phyloP scores from a whole-genome alignment of 441 rosid species.

The Eutrema salsugineum region DNA sequence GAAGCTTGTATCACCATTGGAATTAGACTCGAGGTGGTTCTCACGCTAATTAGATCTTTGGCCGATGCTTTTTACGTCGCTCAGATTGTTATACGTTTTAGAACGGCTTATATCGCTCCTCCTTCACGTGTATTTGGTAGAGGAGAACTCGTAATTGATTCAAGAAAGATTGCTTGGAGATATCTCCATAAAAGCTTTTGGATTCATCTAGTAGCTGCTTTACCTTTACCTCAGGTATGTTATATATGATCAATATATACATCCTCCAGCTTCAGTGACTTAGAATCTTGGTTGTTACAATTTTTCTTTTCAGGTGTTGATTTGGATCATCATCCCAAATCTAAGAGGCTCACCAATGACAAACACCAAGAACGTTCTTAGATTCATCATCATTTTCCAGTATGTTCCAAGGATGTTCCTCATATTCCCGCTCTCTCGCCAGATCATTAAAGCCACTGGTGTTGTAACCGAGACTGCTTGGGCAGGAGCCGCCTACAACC shows the following conservation, averaged over 20 bases:
- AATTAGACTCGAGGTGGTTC: constrained; percentile 52
- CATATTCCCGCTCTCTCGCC: constrained; percentile 70
- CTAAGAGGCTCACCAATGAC: constrained; percentile 66
- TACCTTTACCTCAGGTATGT: constrained; percentile 87
- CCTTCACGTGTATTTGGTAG: constrained; percentile 93
- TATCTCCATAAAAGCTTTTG: constrained; percentile 62
- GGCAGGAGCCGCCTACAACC: constrained; percentile 94
- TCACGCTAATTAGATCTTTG: constrained; percentile 58
- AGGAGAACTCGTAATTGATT: constrained; percentile 87
- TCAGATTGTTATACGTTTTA: constrained; percentile 67
- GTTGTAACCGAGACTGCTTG: constrained; percentile 81
- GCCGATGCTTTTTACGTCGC: constrained; percentile 73
- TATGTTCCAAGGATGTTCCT: constrained; percentile 66
- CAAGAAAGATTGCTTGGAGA: constrained; percentile 59
- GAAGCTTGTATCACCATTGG: constrained; percentile 66
- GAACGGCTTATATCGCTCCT: constrained; percentile 80
- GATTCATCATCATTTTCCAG: constrained; percentile 80
- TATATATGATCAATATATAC: neutral
- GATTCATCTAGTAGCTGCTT: constrained; percentile 74
- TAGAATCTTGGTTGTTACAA: neutral
- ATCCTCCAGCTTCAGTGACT: neutral
- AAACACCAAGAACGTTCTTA: constrained; percentile 72
- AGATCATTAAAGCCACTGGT: constrained; percentile 73
- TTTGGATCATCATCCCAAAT: constrained; percentile 74
- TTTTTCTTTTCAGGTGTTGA: constrained; percentile 49